Conservation (phyloP, 805 yeast genomes). For the Yarrowia divulgata region DNA sequence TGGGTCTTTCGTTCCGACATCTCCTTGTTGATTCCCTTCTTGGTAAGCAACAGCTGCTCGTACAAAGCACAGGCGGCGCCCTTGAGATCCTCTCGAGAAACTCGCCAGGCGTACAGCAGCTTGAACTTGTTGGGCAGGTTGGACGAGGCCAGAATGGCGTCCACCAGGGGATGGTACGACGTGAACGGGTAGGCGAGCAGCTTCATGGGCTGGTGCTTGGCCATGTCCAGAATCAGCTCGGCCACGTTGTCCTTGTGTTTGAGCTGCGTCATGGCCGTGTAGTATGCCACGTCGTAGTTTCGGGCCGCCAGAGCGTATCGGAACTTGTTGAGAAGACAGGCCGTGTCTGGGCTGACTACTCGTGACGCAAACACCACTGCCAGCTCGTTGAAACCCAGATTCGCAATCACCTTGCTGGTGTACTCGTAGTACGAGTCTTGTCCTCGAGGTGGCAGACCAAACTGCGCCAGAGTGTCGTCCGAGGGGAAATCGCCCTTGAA, state of each 20-base stretch:
- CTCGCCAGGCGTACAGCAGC: slow-evolving; percentile 59
- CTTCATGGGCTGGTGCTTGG: slow-evolving; percentile 7
- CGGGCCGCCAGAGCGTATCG: slow-evolving; percentile 18
- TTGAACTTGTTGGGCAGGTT: slow-evolving; percentile 50
- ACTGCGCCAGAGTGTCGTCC: slow-evolving; percentile 4
- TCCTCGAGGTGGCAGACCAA: slow-evolving; percentile 1
- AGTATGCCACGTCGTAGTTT: slow-evolving; percentile 35
- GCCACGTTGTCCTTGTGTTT: slow-evolving; percentile 10
- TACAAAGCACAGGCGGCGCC: slow-evolving; percentile 47
- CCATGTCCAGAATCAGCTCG: slow-evolving; percentile 24
- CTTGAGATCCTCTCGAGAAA: slow-evolving; percentile 55
- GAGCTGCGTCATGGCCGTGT: slow-evolving; percentile 28
- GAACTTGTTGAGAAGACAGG: slow-evolving; percentile 14
- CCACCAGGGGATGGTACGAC: slow-evolving; percentile 19
- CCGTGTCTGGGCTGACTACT: not conserved
- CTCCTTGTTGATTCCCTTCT: not conserved
- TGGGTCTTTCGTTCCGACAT: slow-evolving; percentile 9
- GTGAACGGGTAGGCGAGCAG: slow-evolving; percentile 31
- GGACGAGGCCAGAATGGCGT: slow-evolving; percentile 18
- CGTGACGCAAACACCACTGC: slow-evolving; percentile 17
- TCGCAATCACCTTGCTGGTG: slow-evolving; percentile 1
- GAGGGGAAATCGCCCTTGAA: slow-evolving; percentile 13
- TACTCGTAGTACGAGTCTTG: slow-evolving; percentile 6
- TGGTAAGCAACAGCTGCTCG: slow-evolving; percentile 34
- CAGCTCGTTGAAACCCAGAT: not conserved